phyloP scores from a whole-genome alignment of 345 rosid species.

The Cardamine resedifolia region DNA sequence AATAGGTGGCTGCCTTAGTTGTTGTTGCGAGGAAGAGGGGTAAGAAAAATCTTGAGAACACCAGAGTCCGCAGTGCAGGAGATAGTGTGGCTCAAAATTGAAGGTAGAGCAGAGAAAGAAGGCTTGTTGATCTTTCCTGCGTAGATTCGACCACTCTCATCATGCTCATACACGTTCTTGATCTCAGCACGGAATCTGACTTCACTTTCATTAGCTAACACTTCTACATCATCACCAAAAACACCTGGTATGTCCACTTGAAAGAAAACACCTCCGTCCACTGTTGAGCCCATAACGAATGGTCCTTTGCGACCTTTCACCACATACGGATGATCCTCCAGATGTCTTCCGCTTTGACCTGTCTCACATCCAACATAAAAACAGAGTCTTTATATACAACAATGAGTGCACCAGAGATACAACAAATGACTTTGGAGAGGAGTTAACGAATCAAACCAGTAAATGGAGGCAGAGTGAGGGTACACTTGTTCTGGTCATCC shows the following conservation, averaged over 20 bases:
- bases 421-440: no score
- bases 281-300: not conserved
- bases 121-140: not conserved
- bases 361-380: not conserved
- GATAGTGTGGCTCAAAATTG: not conserved
- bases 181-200: not conserved
- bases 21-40: not conserved
- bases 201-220: not conserved
- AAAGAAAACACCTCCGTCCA: not conserved
- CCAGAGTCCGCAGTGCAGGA: not conserved
- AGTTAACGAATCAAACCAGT: not conserved
- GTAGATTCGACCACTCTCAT: constrained; percentile 15
- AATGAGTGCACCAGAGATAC: not conserved
- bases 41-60: not conserved
- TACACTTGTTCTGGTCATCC: constrained; percentile 3
- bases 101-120: not conserved
- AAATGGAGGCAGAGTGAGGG: constrained; percentile 12
- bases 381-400: not conserved
- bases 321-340: constrained; percentile 21
- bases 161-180: constrained; percentile 20
- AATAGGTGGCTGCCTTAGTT: no score
- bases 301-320: constrained; percentile 22
- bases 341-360: not conserved
- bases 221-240: not conserved
- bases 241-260: constrained; percentile 23